Base-by-base conservation (phyloP, 164 flowering plant species). In the Kingdonia uniflora region DNA sequence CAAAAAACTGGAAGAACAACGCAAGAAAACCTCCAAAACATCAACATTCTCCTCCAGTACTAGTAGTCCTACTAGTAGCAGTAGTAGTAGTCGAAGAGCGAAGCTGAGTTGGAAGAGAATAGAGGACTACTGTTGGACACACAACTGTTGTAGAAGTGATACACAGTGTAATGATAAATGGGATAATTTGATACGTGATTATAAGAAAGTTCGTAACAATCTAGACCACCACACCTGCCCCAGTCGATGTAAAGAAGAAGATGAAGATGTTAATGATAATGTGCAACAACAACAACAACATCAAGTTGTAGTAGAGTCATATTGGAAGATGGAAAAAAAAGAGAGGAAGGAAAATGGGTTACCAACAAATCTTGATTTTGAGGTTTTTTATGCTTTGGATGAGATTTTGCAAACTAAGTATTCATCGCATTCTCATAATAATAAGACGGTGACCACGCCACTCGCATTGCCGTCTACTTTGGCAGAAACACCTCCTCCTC, bases 141-240 rank as follows among this genome's bases (percentile, higher is more conserved):
- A 62, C 19, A 70, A 72, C 1, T 74, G 77, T 39, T 40, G 56
- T 41, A 55, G 74, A 13, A 74, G 74, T 69, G 74, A 74, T 20
- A 74, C 68, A 63, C 77, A 74, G 60, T 74, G 77, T 47, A 74
- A 74, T 57, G 77, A 74, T 64, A 74, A 68, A 57, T 74, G 74
- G 77, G 77, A 74, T 39, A 74, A 74, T 29, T 65, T 70, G 40
- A 44, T 70, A 11, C 51, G 77, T n/a, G 77, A 74, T 26, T 74
- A 70, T 67, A 74, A 74, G 65, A 74, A 74, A 52, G 74, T 74
- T 38, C 66, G 70, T 2, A 29, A 3, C 6, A 29, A 29, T 29
- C 6, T 3, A 29, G 35, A 29, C 8, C 35, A n/a, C n/a, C n/a
- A n/a, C n/a, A n/a, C n/a, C n/a, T n/a, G 35, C 6, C 6, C 35